phyloP scores from a whole-genome alignment of 2,329 filamentous ascomycete species.

The Microcyclosporella mali region DNA sequence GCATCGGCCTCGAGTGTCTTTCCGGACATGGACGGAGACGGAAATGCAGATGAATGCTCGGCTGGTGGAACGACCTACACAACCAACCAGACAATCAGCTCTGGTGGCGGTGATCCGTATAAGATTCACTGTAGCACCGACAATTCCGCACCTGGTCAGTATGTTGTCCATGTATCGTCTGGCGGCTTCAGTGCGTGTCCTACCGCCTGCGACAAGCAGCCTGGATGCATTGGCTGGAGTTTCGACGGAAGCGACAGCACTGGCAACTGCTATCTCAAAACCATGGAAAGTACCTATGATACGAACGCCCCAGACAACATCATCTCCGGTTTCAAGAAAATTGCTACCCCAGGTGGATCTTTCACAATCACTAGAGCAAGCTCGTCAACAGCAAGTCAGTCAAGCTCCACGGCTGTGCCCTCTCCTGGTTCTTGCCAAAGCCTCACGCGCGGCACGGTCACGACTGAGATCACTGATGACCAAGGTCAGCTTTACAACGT shows the following conservation, averaged over 20 bases:
- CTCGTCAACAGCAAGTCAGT: not conserved
- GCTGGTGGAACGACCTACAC: not conserved
- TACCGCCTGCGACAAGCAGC: constrained; percentile 3
- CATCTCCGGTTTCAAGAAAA: constrained; percentile 6
- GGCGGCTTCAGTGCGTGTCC: constrained; percentile 5
- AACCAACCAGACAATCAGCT: not conserved
- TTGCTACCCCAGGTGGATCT: not conserved
- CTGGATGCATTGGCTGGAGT: constrained; percentile 6
- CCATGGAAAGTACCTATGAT: not conserved
- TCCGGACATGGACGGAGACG: too few species aligned
- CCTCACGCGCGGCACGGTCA: not conserved
- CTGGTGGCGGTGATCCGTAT: not conserved
- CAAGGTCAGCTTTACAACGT: constrained; percentile 1
- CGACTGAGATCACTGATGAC: not conserved
- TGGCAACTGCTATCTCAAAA: constrained; percentile 8
- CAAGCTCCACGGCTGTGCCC: not conserved
- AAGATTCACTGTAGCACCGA: not conserved
- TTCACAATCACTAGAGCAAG: not conserved
- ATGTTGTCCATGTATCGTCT: not conserved
- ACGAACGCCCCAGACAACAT: not conserved
- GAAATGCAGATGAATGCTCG: not conserved
- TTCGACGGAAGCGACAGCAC: constrained; percentile 3
- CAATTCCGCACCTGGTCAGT: not conserved
- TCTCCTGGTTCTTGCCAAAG: constrained; percentile 1
- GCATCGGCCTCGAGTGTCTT: too few species aligned